phyloP scores from a whole-genome alignment of 106 monocot genomes.

The Allium fistulosum region DNA sequence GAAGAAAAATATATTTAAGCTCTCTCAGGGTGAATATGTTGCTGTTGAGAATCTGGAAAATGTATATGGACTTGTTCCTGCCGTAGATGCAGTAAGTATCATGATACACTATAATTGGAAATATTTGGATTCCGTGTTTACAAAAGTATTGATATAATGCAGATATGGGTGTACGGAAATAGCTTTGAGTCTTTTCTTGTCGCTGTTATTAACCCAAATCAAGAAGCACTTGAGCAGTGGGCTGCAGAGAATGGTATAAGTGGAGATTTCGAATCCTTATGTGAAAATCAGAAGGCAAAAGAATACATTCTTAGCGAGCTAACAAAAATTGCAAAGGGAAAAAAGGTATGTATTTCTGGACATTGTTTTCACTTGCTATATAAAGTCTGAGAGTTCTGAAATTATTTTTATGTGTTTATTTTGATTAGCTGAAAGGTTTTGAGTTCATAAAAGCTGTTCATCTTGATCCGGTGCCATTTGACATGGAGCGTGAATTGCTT shows the following conservation, averaged over 20 bases:
- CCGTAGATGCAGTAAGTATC: constrained; percentile 57
- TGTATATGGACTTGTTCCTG: constrained; percentile 52
- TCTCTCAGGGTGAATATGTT: constrained; percentile 96
- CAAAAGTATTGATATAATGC: background rate
- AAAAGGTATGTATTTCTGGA: constrained; percentile 36
- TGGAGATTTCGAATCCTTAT: constrained; percentile 51
- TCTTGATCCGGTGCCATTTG: constrained; percentile 80
- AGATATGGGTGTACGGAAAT: constrained; percentile 97
- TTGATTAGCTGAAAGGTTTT: constrained; percentile 75
- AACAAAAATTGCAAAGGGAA: constrained; percentile 50
- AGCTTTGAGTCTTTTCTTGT: constrained; percentile 86
- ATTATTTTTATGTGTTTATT: no score
- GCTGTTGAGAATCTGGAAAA: constrained; percentile 90
- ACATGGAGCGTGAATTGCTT: constrained; percentile 84
- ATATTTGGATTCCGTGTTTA: background rate
- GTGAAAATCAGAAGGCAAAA: constrained; percentile 61
- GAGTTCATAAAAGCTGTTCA: constrained; percentile 82
- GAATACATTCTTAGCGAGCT: constrained; percentile 72
- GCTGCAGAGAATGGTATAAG: constrained; percentile 53
- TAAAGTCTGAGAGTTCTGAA: no score
- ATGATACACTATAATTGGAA: background rate
- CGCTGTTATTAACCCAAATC: constrained; percentile 65
- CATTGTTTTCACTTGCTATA: no score
- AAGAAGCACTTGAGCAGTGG: constrained; percentile 70
- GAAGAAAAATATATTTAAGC: constrained; percentile 96